These are phyloP conservation scores for Citrus glauca DNA, from an alignment of 345 rosid genomes.

Conservation along the genomic window DNA sequence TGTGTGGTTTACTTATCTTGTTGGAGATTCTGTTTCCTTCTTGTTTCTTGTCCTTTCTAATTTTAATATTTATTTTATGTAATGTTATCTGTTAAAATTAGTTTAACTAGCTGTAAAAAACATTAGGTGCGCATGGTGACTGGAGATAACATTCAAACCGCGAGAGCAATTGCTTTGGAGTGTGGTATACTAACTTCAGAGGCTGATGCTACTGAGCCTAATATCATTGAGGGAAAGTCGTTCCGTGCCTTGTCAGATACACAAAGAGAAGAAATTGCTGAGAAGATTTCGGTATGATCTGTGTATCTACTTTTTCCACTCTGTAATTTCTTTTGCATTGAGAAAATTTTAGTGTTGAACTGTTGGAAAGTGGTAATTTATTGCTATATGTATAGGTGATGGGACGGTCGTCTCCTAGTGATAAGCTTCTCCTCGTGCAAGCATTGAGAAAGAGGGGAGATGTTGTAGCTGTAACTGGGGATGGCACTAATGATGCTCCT, in stretches of 20 bases:
- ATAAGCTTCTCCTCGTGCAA: slow-evolving; percentile 88
- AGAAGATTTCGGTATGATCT: slow-evolving; percentile 67
- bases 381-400: slow-evolving; percentile 54
- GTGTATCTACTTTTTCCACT: neutral
- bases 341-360: neutral
- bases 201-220: slow-evolving; percentile 58
- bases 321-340: neutral
- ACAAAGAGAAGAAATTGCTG: slow-evolving; percentile 70
- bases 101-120: slow-evolving; percentile 5
- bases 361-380: slow-evolving; percentile 3
- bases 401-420: slow-evolving; percentile 91
- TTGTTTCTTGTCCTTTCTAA: no score
- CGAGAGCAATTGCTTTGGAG: slow-evolving; percentile 92
- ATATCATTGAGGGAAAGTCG: slow-evolving; percentile 77
- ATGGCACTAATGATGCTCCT: slow-evolving; percentile 95
- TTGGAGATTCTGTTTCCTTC: neutral
- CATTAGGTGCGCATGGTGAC: slow-evolving; percentile 95
- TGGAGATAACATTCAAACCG: slow-evolving; percentile 95
- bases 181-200: slow-evolving; percentile 76
- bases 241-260: slow-evolving; percentile 69
- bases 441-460: slow-evolving; percentile 68
- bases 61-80: neutral
- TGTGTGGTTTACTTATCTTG: neutral
- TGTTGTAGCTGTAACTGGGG: slow-evolving; percentile 92
- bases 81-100: neutral